Base-by-base conservation (phyloP, 371 early-diverging fungal species). In the Capniomyces stellatus region DNA sequence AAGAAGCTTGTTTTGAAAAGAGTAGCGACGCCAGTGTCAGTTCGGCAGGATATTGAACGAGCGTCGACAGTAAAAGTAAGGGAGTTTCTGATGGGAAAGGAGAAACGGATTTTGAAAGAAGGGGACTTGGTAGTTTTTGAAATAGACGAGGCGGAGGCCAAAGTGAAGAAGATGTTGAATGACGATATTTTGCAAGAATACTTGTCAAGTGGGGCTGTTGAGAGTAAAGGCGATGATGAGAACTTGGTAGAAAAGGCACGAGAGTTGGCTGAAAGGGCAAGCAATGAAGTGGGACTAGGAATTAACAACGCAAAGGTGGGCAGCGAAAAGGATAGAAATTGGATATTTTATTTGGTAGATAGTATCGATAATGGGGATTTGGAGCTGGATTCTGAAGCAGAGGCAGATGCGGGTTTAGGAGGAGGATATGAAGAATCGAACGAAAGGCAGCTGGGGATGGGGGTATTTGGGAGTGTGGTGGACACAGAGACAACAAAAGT, bases 51-150 rank as follows among this genome's bases (percentile, higher is more conserved):
- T 8, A 48, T 83, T 3, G 80, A 87, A 57, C 58, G 84, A 23
- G 76, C 76, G 24, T 78, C 77, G 1, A n/a, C 0, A 0, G n/a
- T 19, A 1, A 18, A 15, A 22, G 25, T 18, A 2, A 77, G 74
- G 55, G 71, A 63, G 24, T 71, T 70, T n/a, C 72, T 77, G 31
- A 25, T 28, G 10, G 27, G 19, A 12, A 19, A 31, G 15, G 29
- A 48, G 25, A 4, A 21, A 6, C 70, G 84, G 12, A 74, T 84
- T 2, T 79, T 87, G 18, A 74, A 81, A 54, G 71, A 82, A 40
- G 83, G 78, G 0, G 87, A 87, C 61, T 55, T 89, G 21, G 74
- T 89, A 35, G 71, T 76, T 0, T 77, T 89, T 24, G 67, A 69
- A 3, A 58, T 88, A 1, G 30, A 52, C 2, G 39, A 59, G 18